These are phyloP conservation scores for Collybiopsis luxurians DNA, from an alignment of 768 basidiomycete species.

Conservation along the genomic window DNA sequence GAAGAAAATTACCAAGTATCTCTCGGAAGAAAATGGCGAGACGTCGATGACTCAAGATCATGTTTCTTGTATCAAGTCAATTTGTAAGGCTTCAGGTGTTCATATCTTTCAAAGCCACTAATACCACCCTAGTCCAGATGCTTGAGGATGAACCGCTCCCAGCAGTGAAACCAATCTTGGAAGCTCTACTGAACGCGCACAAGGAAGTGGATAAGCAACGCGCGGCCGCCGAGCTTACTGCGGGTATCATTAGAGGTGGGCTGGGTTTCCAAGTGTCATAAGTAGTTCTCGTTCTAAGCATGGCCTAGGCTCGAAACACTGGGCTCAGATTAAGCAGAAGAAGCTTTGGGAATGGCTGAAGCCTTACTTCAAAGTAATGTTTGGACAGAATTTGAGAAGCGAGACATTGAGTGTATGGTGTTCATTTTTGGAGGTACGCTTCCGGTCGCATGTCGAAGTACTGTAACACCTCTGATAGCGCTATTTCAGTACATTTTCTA, in stretches of 20 bases:
- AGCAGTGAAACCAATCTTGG: constrained; percentile 57
- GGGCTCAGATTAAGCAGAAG: constrained; percentile 70
- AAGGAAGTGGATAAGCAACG: constrained; percentile 86
- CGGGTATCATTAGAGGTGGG: constrained; percentile 64
- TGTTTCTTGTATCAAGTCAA: constrained; percentile 69
- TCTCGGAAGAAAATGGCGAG: constrained; percentile 76
- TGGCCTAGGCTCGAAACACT: constrained; percentile 75
- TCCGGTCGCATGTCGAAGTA: neutral
- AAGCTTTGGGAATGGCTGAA: constrained; percentile 79
- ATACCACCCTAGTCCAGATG: constrained; percentile 57
- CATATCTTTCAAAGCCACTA: neutral
- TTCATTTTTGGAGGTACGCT: constrained; percentile 69
- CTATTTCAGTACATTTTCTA: constrained; percentile 67
- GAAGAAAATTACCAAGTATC: constrained; percentile 65
- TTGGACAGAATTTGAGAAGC: constrained; percentile 71
- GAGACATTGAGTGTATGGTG: constrained; percentile 80
- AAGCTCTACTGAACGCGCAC: constrained; percentile 54
- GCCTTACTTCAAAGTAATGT: constrained; percentile 62
- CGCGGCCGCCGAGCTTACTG: constrained; percentile 81
- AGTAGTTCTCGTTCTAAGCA: neutral
- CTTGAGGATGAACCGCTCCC: constrained; percentile 73
- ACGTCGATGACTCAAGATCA: constrained; percentile 65
- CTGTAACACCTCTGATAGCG: constrained; percentile 1
- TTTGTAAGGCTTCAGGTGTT: constrained; percentile 46
- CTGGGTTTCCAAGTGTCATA: neutral